Conservation (phyloP, 2,329 filamentous ascomycete genomes). For the Fusarium decemcellulare region DNA sequence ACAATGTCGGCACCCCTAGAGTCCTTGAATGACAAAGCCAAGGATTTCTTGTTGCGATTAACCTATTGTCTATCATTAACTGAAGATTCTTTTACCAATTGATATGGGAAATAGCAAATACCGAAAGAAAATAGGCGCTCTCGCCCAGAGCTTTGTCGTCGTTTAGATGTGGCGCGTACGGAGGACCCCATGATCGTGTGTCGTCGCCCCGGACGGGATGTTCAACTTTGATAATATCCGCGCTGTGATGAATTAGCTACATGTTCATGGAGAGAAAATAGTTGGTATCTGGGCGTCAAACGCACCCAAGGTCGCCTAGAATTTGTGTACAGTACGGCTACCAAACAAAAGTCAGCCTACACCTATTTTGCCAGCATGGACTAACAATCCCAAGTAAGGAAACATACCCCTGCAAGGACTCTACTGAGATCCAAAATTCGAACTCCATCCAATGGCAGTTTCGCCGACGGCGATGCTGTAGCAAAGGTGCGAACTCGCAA, state of each 20-base stretch:
- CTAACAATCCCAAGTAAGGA: slow-evolving; percentile 30
- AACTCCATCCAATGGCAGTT: slow-evolving; percentile 66
- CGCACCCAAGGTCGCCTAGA: slow-evolving; percentile 92
- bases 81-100: no score
- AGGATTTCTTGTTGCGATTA: slow-evolving; percentile 95
- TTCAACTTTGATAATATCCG: slow-evolving; percentile 96
- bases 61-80: slow-evolving; percentile 66
- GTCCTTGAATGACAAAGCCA: slow-evolving; percentile 91
- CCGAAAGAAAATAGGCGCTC: slow-evolving; percentile 91
- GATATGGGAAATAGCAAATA: slow-evolving; percentile 51
- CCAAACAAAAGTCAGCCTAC: slow-evolving; percentile 8
- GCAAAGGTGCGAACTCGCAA: neutral
- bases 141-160: slow-evolving; percentile 81
- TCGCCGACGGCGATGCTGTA: neutral
- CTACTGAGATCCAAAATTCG: slow-evolving; percentile 95
- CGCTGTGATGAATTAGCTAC: slow-evolving; percentile 63
- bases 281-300: neutral
- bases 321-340: slow-evolving; percentile 98
- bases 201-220: slow-evolving; percentile 92
- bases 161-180: slow-evolving; percentile 83
- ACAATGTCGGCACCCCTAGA: slow-evolving; percentile 87
- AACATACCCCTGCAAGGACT: slow-evolving; percentile 87
- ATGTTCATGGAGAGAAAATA: no score
- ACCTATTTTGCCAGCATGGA: neutral
- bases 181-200: slow-evolving; percentile 94